Evolutionary conservation across 2,329 filamentous ascomycete species (phyloP).

Genomic region (Penicillium paneum): DNA sequence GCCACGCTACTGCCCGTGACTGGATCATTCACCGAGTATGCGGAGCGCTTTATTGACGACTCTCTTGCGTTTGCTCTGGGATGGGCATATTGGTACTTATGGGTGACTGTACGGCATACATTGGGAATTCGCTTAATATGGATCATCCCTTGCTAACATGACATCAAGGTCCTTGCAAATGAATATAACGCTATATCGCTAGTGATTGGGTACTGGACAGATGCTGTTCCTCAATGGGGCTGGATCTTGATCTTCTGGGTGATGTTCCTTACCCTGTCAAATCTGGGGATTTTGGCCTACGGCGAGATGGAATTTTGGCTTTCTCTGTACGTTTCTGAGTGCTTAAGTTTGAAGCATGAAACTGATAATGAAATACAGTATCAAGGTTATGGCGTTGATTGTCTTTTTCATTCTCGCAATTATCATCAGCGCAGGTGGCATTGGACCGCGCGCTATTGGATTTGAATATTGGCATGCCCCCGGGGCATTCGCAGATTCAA

Average conservation of each 20-base stretch:
- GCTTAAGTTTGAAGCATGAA: not conserved
- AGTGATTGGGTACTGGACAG: slow-evolving; percentile 47
- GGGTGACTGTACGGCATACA: slow-evolving; percentile 36
- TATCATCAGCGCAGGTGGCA: slow-evolving; percentile 33
- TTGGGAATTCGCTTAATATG: not conserved
- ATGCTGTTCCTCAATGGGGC: slow-evolving; percentile 44
- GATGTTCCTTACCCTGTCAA: slow-evolving; percentile 42
- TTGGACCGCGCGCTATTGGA: slow-evolving; percentile 30
- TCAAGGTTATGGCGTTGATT: slow-evolving; percentile 32
- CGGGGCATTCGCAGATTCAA: slow-evolving; percentile 34
- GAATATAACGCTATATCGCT: slow-evolving; percentile 49
- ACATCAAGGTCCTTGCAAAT: slow-evolving; percentile 35
- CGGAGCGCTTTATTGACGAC: slow-evolving; percentile 68
- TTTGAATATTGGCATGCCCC: slow-evolving; percentile 41
- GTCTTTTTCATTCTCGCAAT: slow-evolving; percentile 36
- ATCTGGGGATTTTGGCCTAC: slow-evolving; percentile 47
- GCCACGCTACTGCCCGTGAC: slow-evolving; percentile 70
- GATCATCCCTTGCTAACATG: not conserved
- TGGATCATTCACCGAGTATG: slow-evolving; percentile 68
- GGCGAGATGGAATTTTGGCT: slow-evolving; percentile 54
- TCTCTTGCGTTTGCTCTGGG: slow-evolving; percentile 67
- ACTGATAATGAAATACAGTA: slow-evolving; percentile 18
- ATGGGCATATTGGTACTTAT: slow-evolving; percentile 63
- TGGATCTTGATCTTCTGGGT: slow-evolving; percentile 50
- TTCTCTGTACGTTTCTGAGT: slow-evolving; percentile 27